Percentiles rank a stretch among this genome's conserved stretches.
phyloP scores from a whole-genome alignment of 306 rosid genomes.

The Oxytropis ochrocephala region DNA sequence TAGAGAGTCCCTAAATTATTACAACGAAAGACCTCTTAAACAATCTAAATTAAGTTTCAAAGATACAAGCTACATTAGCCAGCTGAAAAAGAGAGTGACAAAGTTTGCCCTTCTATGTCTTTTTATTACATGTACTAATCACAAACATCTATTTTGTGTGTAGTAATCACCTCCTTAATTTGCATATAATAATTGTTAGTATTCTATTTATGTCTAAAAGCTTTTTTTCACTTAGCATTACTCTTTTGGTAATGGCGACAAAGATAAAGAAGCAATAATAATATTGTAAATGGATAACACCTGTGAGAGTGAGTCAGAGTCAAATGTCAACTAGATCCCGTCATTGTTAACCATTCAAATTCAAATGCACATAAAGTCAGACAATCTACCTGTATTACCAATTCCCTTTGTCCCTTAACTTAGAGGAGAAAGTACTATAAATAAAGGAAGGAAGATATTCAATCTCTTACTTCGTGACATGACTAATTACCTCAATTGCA shows the following conservation, averaged over 20 bases:
- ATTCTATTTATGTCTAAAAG: too few relatives aligned
- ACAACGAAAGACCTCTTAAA: too few relatives aligned
- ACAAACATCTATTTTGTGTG: too few relatives aligned
- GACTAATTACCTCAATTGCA: constrained; percentile 12
- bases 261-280: neutral
- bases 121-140: too few relatives aligned
- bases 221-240: neutral
- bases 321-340: constrained; percentile 38
- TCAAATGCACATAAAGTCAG: constrained; percentile 25
- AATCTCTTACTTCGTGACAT: constrained; percentile 17
- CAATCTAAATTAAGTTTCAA: too few relatives aligned
- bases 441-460: neutral
- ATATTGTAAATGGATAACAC: constrained; percentile 23
- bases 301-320: constrained; percentile 13
- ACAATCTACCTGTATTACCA: constrained; percentile 34
- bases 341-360: constrained; percentile 32
- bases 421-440: constrained; percentile 35
- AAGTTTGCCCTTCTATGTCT: too few relatives aligned
- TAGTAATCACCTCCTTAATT: too few relatives aligned
- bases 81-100: too few relatives aligned
- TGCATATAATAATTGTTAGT: too few relatives aligned
- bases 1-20: too few relatives aligned
- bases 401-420: constrained; percentile 34
- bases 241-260: constrained; percentile 3
- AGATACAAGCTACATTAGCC: too few relatives aligned